These are phyloP conservation scores for Candida odintsovae DNA, from an alignment of 805 yeast genomes.

Conservation along the genomic window DNA sequence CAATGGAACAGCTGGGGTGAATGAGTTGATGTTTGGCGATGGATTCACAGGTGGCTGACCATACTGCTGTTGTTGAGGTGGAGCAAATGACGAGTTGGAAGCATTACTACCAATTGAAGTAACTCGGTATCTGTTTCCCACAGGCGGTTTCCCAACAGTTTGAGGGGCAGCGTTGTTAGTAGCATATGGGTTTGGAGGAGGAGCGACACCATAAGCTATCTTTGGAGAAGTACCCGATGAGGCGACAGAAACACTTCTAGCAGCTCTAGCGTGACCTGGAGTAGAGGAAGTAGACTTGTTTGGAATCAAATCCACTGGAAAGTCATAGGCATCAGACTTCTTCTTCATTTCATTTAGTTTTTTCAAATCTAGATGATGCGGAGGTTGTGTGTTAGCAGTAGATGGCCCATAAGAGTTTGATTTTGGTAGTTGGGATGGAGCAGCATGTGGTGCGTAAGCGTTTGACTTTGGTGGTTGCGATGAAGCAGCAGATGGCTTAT, in stretches of 20 bases:
- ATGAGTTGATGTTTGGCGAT: background rate
- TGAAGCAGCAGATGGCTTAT: background rate
- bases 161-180: background rate
- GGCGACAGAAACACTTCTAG: conserved; percentile 7
- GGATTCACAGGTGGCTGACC: background rate
- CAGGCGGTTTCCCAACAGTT: background rate
- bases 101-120: background rate
- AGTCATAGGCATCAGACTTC: conserved; percentile 42
- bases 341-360: conserved; percentile 25
- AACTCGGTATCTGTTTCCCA: background rate
- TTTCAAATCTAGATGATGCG: background rate
- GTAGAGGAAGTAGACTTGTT: background rate
- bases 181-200: conserved; percentile 11
- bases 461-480: background rate
- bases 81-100: background rate
- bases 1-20: background rate
- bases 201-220: conserved; percentile 24
- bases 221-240: conserved; percentile 2
- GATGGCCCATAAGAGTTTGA: background rate
- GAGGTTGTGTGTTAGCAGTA: background rate
- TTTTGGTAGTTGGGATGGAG: background rate
- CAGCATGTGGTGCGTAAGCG: background rate
- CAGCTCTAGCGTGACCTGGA: conserved; percentile 8
- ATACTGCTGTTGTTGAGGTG: conserved; percentile 4
- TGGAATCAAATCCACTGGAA: conserved; percentile 18